phyloP scores from a whole-genome alignment of 2,329 filamentous ascomycete species.

The Colletotrichum higginsianum region DNA sequence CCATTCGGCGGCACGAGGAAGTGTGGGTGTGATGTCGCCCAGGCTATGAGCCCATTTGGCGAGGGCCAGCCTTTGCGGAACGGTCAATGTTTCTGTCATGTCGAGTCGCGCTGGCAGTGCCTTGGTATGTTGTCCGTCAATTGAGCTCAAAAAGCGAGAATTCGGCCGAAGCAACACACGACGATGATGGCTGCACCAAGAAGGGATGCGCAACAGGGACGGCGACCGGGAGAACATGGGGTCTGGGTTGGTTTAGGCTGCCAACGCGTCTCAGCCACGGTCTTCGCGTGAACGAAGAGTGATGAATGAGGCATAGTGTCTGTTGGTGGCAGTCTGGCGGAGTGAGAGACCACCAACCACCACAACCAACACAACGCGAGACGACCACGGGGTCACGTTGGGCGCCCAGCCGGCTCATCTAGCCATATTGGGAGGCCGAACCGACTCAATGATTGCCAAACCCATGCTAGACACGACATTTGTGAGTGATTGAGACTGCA shows the following conservation, averaged over 20 bases:
- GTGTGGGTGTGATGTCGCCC: slow-evolving; percentile 15
- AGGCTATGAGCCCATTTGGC: slow-evolving; percentile 10
- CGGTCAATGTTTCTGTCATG: slow-evolving; percentile 18
- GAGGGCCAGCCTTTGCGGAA: slow-evolving; percentile 16
- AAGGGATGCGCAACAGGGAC: neutral
- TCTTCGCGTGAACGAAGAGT: neutral
- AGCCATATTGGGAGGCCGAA: no score
- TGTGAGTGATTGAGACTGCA: no score
- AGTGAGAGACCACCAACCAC: no score
- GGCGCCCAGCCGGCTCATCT: neutral
- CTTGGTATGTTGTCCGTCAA: no score
- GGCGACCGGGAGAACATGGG: neutral
- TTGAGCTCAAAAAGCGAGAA: neutral
- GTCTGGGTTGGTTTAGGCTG: slow-evolving; percentile 1
- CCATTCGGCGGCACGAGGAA: slow-evolving; percentile 22
- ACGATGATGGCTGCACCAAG: no score
- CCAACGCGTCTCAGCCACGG: neutral
- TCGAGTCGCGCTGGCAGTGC: neutral
- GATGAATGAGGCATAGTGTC: neutral
- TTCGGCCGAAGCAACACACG: neutral
- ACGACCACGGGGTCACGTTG: slow-evolving; percentile 16
- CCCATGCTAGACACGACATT: no score
- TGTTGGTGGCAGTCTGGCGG: neutral
- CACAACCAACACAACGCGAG: neutral
- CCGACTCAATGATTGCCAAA: no score